Evolutionary conservation across 176 grass and related monocot species (phyloP).

Genomic region (Olyra latifolia): DNA sequence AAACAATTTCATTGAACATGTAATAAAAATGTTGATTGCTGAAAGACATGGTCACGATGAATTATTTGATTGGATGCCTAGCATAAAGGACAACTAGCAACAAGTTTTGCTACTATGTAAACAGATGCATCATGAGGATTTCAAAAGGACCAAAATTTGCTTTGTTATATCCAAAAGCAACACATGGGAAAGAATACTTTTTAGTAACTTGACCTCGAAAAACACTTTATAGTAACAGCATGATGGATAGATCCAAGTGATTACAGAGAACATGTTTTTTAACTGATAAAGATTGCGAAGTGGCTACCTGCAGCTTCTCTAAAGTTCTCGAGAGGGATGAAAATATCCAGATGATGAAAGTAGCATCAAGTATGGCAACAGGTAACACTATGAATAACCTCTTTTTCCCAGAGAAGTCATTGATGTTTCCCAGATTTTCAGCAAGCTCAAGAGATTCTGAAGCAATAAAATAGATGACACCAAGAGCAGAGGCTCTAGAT

Average conservation of each 20-base stretch:
- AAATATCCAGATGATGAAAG: slow-evolving; percentile 99
- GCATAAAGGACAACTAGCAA: slow-evolving; percentile 1
- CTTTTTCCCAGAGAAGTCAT: slow-evolving; percentile 93
- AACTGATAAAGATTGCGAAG: slow-evolving; percentile 18
- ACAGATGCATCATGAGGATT: neutral
- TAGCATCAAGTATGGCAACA: slow-evolving; percentile 93
- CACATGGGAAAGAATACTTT: neutral
- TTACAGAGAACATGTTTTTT: slow-evolving; percentile 22
- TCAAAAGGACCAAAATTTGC: neutral
- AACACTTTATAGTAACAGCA: slow-evolving; percentile 13
- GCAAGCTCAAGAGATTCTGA: slow-evolving; percentile 96
- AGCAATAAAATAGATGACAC: slow-evolving; percentile 75
- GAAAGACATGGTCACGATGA: slow-evolving; percentile 9
- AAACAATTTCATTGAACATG: neutral
- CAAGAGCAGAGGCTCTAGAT: slow-evolving; percentile 75
- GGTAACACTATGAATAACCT: slow-evolving; percentile 96
- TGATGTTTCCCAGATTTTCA: slow-evolving; percentile 95
- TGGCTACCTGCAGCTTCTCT: slow-evolving; percentile 92
- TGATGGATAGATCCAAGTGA: neutral
- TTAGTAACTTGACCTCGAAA: neutral
- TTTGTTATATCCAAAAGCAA: neutral
- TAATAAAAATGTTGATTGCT: slow-evolving; percentile 13
- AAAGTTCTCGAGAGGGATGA: slow-evolving; percentile 97
- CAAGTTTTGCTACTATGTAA: slow-evolving; percentile 22
- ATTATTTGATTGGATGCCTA: neutral